Evolutionary conservation across 202 grass and related monocot genomes (phyloP), one percentile per base, ranked within the genome.

Genomic region (Carex sylvatica): DNA sequence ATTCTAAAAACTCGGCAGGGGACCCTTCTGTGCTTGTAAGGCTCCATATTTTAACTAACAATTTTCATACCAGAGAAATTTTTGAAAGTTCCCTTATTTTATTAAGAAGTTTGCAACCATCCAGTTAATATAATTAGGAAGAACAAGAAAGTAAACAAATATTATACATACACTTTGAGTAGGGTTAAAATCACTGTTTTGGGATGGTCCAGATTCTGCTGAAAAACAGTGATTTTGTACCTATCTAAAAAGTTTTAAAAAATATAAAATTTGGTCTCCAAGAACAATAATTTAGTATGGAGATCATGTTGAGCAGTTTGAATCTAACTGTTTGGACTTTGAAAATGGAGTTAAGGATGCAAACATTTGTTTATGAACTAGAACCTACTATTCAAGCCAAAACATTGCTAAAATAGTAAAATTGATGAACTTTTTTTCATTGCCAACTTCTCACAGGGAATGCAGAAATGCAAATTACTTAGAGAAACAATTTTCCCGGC

Each of bases 1-100:
- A 93, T 81, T 6, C 83, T 9, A 87, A 89, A 74, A 93, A 85
- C 60, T 86, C 77, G 22, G 75, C 84, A 14, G 93, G 92, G 95
- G 89, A 98, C 89, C 92, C 87, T 60, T 76, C 79, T 86, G 88
- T 95, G 60, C 92, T 98, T 70, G 95, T 98, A 87, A 98, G 95
- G 23, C 80, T 85, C 6, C 63, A n/a, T 70, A 78, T 52, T 66
- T 52, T 3, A 20, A 55, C 52, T 77, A 20, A 52, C 18, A 55
- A 76, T n/a, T 10, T n/a, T 33, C 56, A 18, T 33, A 18, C 46
- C 31, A 8, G 11, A 33, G 24, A 33, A 36, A 9, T 33, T 35
- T 36, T 40, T 0, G 8, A 31, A 47, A 14, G 2, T 73, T 26
- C 42, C 9, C 66, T 16, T 10, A 44, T 70, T 36, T 44, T 46